phyloP scores from a whole-genome alignment of 331 rosid genomes.

The Spiraea crenata region DNA sequence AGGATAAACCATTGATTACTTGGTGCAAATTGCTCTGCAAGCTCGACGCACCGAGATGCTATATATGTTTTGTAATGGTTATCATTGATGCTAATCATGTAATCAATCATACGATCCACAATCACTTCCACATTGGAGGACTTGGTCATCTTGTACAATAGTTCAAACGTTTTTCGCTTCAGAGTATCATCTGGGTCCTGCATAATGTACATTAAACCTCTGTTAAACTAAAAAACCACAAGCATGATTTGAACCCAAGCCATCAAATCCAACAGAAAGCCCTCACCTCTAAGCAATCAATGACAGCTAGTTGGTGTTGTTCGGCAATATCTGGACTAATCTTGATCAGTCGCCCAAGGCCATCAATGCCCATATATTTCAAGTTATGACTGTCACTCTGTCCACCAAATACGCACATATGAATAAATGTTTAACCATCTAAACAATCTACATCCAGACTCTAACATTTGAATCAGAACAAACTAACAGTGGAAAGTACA shows the following conservation, averaged over 20 bases:
- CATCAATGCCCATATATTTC: slow-evolving; percentile 94
- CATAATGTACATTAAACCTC: slow-evolving; percentile 21
- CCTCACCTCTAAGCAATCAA: slow-evolving; percentile 85
- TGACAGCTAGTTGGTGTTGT: slow-evolving; percentile 88
- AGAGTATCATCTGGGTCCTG: slow-evolving; percentile 94
- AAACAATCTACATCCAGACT: not conserved
- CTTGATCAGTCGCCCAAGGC: slow-evolving; percentile 83
- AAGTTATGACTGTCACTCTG: slow-evolving; percentile 96
- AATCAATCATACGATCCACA: slow-evolving; percentile 84
- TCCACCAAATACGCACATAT: slow-evolving; percentile 15
- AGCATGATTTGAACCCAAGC: slow-evolving; percentile 4
- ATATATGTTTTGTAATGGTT: slow-evolving; percentile 79
- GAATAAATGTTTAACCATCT: not conserved
- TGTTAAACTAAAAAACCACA: slow-evolving; percentile 7
- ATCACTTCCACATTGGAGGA: slow-evolving; percentile 92
- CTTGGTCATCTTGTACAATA: slow-evolving; percentile 80
- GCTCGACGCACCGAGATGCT: slow-evolving; percentile 87
- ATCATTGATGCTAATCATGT: slow-evolving; percentile 77
- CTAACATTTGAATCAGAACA: not conserved
- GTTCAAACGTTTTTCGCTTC: slow-evolving; percentile 81
- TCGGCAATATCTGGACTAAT: slow-evolving; percentile 80
- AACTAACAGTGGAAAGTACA: not conserved
- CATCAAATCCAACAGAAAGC: not conserved
- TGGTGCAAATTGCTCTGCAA: slow-evolving; percentile 91
- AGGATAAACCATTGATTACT: slow-evolving; percentile 89